Conservation (phyloP, 2,329 filamentous ascomycete species). For the Escovopsis sp. region DNA sequence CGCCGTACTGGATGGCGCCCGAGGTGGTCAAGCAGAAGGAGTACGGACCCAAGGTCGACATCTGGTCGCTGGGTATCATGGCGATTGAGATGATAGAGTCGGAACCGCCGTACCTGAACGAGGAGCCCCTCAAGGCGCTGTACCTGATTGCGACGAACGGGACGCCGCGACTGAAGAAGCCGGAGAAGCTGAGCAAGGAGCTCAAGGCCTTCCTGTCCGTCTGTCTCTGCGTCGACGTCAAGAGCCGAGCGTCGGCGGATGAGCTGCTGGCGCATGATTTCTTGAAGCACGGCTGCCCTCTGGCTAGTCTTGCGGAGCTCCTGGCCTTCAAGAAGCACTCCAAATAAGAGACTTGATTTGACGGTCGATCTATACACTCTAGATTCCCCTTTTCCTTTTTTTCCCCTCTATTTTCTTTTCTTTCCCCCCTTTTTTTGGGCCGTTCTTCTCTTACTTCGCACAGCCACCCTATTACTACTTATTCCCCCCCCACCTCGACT, state of each 20-base stretch:
- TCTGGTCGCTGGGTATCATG: conserved; percentile 99
- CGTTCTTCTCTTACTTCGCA: conserved; percentile 2
- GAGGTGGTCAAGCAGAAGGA: conserved; percentile 99
- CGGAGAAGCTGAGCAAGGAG: conserved; percentile 94
- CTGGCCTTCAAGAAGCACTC: conserved; percentile 71
- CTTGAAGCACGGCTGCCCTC: conserved; percentile 76
- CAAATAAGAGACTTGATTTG: conserved; percentile 30
- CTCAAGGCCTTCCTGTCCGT: conserved; percentile 94
- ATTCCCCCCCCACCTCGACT: no score
- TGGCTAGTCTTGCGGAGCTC: conserved; percentile 71
- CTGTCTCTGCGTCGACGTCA: conserved; percentile 92
- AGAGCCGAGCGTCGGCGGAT: conserved; percentile 78
- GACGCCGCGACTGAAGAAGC: conserved; percentile 92
- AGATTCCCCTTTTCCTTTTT: no score
- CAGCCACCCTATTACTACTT: no score
- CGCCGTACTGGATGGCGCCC: conserved; percentile 99
- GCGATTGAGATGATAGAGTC: conserved; percentile 99
- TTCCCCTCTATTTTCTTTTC: not conserved
- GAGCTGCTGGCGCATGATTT: conserved; percentile 90
- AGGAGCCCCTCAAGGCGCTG: conserved; percentile 91
- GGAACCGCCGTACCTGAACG: conserved; percentile 93
- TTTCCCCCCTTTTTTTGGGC: not conserved
- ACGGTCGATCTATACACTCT: conserved; percentile 2
- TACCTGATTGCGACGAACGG: conserved; percentile 98
- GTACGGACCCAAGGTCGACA: conserved; percentile 95